Percentiles rank a stretch among this genome's conserved stretches.
Conservation (phyloP, 106 monocot genomes). For the Allium cepa region DNA sequence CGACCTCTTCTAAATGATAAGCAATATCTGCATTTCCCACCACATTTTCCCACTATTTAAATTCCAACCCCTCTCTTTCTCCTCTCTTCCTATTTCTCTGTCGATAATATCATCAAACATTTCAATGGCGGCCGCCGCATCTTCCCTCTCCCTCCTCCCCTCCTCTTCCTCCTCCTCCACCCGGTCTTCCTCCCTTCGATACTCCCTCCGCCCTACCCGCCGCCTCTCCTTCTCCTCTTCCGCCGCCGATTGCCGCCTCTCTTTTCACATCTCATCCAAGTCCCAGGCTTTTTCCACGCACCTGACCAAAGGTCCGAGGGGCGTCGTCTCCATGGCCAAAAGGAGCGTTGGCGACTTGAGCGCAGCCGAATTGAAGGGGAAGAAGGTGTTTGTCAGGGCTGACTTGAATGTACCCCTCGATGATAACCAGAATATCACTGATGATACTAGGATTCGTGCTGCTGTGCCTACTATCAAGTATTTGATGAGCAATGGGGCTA, state of each 20-base stretch:
- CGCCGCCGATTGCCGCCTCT: constrained; percentile 31
- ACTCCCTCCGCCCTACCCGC: constrained; percentile 14
- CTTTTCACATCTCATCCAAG: constrained; percentile 19
- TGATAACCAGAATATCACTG: constrained; percentile 79
- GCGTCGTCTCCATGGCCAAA: constrained; percentile 79
- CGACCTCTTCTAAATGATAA: constrained; percentile 57
- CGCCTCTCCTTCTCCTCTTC: constrained; percentile 45
- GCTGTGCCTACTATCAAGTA: constrained; percentile 92
- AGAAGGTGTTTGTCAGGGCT: constrained; percentile 73
- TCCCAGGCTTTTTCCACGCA: constrained; percentile 22
- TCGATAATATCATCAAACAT: constrained; percentile 26
- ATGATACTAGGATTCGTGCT: constrained; percentile 86
- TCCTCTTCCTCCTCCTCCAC: constrained; percentile 25
- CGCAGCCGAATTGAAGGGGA: constrained; percentile 64
- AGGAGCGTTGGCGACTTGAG: constrained; percentile 80
- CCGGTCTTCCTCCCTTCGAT: constrained; percentile 13
- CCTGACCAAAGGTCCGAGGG: constrained; percentile 31
- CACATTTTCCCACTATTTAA: constrained; percentile 23
- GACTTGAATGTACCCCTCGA: constrained; percentile 93
- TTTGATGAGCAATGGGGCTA: constrained; percentile 67
- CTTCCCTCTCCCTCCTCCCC: constrained; percentile 41
- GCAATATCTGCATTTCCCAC: constrained; percentile 14
- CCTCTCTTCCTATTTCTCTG: constrained; percentile 3
- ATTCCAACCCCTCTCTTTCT: background rate
- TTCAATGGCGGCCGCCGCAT: constrained; percentile 41